A percentile compares a stretch with the other conserved stretches of the same genome.
phyloP scores from a whole-genome alignment of 768 basidiomycete genomes.

The Collybia sp. region DNA sequence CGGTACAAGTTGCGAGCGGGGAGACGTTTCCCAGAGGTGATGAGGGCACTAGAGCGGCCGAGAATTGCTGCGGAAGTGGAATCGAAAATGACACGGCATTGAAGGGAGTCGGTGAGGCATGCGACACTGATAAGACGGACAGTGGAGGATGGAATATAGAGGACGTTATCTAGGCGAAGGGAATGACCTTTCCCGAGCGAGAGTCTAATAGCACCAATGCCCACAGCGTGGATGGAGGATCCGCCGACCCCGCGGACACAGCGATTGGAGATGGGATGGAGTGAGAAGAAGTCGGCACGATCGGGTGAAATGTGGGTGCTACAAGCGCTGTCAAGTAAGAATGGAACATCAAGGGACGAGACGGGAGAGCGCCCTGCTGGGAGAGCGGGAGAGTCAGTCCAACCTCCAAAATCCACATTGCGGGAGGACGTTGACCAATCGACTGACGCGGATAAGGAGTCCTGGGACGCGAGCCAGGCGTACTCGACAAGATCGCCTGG shows the following conservation, averaged over 20 bases:
- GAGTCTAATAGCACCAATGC: constrained; percentile 7
- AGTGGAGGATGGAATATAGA: constrained; percentile 11
- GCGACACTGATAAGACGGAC: constrained; percentile 14
- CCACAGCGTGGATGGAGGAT: constrained; percentile 10
- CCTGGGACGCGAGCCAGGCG: background rate
- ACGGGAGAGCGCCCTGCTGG: background rate
- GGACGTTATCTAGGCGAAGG: constrained; percentile 5
- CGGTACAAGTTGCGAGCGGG: constrained; percentile 3
- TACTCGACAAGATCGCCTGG: background rate
- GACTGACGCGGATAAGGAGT: background rate
- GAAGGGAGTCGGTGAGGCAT: constrained; percentile 1
- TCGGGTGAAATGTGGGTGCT: constrained; percentile 12
- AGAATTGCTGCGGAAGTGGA: background rate
- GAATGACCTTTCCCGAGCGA: background rate
- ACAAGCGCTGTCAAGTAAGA: constrained; percentile 5
- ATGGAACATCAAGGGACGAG: constrained; percentile 2
- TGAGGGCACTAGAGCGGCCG: background rate
- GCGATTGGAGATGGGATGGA: constrained; percentile 6
- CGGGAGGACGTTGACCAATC: background rate
- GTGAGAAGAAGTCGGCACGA: constrained; percentile 8
- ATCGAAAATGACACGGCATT: constrained; percentile 4
- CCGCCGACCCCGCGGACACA: constrained; percentile 11
- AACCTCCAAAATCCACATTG: background rate
- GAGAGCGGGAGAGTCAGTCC: background rate
- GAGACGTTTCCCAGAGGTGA: constrained; percentile 5